Evolutionary conservation across 495 filamentous ascomycete species (phyloP).

Genomic region (Aspergillus ostianus): DNA sequence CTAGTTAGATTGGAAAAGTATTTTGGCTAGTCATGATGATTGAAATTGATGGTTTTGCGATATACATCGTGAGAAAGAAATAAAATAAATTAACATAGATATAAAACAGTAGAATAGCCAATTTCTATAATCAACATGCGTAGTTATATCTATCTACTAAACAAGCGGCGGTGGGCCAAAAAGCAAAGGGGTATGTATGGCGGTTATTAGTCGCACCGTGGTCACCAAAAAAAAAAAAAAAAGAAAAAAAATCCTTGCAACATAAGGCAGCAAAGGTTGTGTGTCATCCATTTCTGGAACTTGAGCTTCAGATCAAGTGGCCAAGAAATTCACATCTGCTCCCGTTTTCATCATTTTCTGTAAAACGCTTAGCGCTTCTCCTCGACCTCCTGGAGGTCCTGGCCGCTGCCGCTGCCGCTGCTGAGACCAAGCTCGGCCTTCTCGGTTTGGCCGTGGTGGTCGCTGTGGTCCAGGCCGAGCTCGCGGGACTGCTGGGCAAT

Average conservation of each 20-base stretch:
- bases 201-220: neutral
- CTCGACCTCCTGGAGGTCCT: conserved; percentile 2
- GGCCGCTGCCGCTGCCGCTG: conserved; percentile 10
- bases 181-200: neutral
- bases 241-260: neutral
- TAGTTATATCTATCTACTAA: neutral
- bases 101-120: neutral
- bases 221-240: neutral
- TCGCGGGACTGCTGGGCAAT: conserved; percentile 25
- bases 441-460: conserved; percentile 2
- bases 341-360: no score
- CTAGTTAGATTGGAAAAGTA: no score
- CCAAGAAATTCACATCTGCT: no score
- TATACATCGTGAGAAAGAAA: neutral
- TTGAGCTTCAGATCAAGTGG: no score
- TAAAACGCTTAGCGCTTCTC: neutral
- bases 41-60: no score
- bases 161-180: neutral
- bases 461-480: conserved; percentile 9
- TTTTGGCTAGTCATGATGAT: no score
- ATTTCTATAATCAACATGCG: neutral
- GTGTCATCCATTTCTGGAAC: no score
- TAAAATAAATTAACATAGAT: neutral
- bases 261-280: no score
- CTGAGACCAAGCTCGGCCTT: conserved; percentile 15